Evolutionary conservation across 2,329 filamentous ascomycete species (phyloP).

Genomic region (Alternaria novae-zelandiae): DNA sequence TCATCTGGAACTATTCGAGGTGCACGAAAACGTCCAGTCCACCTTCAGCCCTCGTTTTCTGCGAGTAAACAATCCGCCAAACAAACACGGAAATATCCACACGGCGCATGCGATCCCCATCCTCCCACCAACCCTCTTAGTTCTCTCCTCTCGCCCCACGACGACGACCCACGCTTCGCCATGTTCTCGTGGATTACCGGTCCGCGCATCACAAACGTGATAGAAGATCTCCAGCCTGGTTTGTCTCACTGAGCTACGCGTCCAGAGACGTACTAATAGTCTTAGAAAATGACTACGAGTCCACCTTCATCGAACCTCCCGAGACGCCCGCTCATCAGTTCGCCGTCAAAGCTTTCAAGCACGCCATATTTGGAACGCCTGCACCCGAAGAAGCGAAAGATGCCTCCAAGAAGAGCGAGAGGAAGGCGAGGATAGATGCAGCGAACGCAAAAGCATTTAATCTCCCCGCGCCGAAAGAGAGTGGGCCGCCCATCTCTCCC

Average conservation of each 20-base stretch:
- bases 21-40: conserved; percentile 4
- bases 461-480: conserved; percentile 30
- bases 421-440: conserved; percentile 35
- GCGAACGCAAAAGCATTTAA: conserved; percentile 28
- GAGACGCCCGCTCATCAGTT: conserved; percentile 72
- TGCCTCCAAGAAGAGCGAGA: conserved; percentile 29
- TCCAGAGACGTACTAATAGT: conserved; percentile 16
- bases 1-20: background rate
- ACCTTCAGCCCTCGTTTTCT: conserved; percentile 24
- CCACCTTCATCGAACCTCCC: conserved; percentile 60
- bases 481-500: conserved; percentile 51
- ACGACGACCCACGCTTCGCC: background rate
- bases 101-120: conserved; percentile 7
- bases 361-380: conserved; percentile 69
- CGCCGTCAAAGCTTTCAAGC: conserved; percentile 70
- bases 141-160: background rate
- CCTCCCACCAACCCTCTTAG: background rate
- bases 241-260: conserved; percentile 8
- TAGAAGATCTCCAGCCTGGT: conserved; percentile 46
- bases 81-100: conserved; percentile 28
- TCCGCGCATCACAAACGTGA: conserved; percentile 46
- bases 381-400: conserved; percentile 54
- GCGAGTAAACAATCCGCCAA: conserved; percentile 45
- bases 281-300: conserved; percentile 44
- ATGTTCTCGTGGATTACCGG: conserved; percentile 52